Base-by-base conservation (phyloP, 805 yeast species). In the Lipomyces spencermartinsiae region DNA sequence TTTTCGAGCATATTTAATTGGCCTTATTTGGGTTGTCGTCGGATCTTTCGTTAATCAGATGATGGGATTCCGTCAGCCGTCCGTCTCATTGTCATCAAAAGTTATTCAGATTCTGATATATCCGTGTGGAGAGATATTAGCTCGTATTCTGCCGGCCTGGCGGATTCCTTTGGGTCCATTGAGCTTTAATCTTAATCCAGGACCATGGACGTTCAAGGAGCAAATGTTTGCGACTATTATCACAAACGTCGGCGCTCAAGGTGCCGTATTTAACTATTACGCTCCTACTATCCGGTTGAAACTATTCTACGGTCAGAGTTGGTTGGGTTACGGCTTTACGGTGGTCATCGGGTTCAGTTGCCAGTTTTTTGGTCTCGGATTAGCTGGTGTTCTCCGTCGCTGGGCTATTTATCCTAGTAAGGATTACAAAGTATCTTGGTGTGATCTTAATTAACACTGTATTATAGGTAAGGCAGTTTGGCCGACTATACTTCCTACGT, bases 321-420 rank as follows among this genome's bases (percentile, higher is more conserved):
- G 79, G 75, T 77, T 79, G 16, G 65, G 69, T 12, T 82, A 83
- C 75, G 84, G 86, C 0, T 89, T 83, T 76, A 89, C 86, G 75
- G 70, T 87, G 14, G 71, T 86, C 34, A 78, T 89, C 43, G 78
- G 85, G 0, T 70, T 87, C 2, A 81, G 88, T 1, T 82, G 90
- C 2, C 89, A 87, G 73, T 84, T 85, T 68, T 78, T 89, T 70
- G 93, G 92, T 29, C 84, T 87, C 73, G 88, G 90, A 0, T 83
- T 89, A 75, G 90, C 91, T 4, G 89, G 89, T 58, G 74, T 87
- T 25, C 82, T 88, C 82, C 82, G 89, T 73, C 83, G 85, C 67
- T 84, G 88, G 64, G 82, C 82, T 1, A 82, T 87, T 9, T 84
- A 85, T 68, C 88, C 90, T 14, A n/a, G n/a, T n/a, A n/a, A n/a